phyloP scores from a whole-genome alignment of 345 rosid species.

The Physaria fendleri region DNA sequence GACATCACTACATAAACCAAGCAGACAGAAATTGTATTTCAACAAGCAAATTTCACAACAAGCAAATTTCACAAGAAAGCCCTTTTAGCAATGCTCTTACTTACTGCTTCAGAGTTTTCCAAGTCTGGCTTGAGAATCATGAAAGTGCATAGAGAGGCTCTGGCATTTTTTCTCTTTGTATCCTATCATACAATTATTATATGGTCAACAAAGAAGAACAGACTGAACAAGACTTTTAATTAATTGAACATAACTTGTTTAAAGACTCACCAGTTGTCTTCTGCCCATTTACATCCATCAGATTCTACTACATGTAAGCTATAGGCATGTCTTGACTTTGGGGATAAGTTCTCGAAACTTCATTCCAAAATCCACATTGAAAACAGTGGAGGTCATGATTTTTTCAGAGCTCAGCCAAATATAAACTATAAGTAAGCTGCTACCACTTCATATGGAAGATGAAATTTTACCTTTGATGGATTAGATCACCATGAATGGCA shows the following conservation, averaged over 20 bases:
- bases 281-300: constrained; percentile 83
- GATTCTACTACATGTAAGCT: constrained; percentile 92
- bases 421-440: background rate
- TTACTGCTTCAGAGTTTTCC: background rate
- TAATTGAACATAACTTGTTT: background rate
- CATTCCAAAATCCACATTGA: background rate
- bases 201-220: background rate
- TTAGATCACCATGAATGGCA: constrained; percentile 80
- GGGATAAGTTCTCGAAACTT: constrained; percentile 79
- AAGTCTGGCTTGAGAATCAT: constrained; percentile 29
- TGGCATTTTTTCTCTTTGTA: constrained; percentile 63
- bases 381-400: background rate
- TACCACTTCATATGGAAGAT: background rate
- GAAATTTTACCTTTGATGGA: constrained; percentile 76
- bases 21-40: constrained; percentile 16
- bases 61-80: background rate
- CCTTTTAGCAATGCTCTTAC: constrained; percentile 1
- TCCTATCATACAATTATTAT: constrained; percentile 39
- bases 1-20: constrained; percentile 1
- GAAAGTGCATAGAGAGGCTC: constrained; percentile 62
- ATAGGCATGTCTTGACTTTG: constrained; percentile 86
- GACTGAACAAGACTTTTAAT: background rate
- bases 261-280: constrained; percentile 65
- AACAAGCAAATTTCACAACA: background rate
- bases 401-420: background rate